Percentiles rank a stretch among this genome's conserved stretches.
Evolutionary conservation across 1,139 yeast species (phyloP).

Genomic region (Pichia sp.): DNA sequence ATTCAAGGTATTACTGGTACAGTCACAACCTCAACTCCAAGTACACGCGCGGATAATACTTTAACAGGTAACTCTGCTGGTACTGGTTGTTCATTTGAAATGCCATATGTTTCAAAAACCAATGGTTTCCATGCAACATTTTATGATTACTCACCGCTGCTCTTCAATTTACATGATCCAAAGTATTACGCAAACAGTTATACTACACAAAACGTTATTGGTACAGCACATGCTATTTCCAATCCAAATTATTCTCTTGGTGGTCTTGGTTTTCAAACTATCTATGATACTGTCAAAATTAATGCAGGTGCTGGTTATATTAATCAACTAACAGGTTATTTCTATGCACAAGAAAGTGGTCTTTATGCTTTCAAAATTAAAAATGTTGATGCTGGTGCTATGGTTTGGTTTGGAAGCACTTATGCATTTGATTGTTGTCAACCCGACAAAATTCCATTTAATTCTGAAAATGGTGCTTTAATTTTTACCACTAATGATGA

Average conservation of each 20-base stretch:
- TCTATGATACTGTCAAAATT: background rate
- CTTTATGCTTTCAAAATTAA: slow-evolving; percentile 6
- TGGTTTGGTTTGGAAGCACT: slow-evolving; percentile 12
- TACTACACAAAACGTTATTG: slow-evolving; percentile 1
- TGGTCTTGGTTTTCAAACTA: background rate
- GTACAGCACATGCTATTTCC: slow-evolving; percentile 5
- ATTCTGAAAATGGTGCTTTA: background rate
- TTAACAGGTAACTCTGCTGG: too few relatives aligned
- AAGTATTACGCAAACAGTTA: slow-evolving; percentile 8
- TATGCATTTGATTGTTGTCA: slow-evolving; percentile 11
- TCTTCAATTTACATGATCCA: background rate
- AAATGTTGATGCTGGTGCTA: slow-evolving; percentile 9
- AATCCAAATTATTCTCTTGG: slow-evolving; percentile 6
- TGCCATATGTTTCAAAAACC: too few relatives aligned
- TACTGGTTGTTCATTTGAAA: too few relatives aligned
- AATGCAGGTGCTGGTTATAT: background rate
- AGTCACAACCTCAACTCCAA: too few relatives aligned
- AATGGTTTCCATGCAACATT: slow-evolving; percentile 8
- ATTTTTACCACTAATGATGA: background rate
- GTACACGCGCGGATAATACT: too few relatives aligned
- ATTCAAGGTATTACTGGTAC: too few relatives aligned
- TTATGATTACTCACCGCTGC: background rate
- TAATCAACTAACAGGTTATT: slow-evolving; percentile 19
- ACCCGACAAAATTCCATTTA: slow-evolving; percentile 1
- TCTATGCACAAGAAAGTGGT: slow-evolving; percentile 12